These are phyloP conservation scores for Sphagnurus paluster DNA, from an alignment of 1,284 basidiomycete species.

Conservation along the genomic window DNA sequence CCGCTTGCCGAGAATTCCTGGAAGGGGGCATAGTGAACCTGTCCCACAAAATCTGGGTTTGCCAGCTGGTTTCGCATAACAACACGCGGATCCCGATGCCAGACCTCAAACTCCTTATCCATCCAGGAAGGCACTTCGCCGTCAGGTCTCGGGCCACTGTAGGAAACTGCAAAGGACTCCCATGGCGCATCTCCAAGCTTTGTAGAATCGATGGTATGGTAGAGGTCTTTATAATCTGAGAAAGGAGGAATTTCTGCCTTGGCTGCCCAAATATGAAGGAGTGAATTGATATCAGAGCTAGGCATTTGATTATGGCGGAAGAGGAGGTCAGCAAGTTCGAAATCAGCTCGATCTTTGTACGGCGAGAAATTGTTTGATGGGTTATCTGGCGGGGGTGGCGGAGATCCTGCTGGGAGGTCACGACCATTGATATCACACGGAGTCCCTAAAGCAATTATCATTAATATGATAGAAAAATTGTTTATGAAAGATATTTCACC, in stretches of 20 bases:
- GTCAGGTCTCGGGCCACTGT: neutral
- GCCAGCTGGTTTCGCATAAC: neutral
- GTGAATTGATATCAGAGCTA: conserved; percentile 7
- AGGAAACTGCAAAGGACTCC: neutral
- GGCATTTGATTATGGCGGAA: conserved; percentile 14
- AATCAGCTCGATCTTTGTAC: neutral
- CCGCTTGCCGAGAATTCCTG: no score
- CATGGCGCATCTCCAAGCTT: conserved; percentile 3
- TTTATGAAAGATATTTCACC: neutral
- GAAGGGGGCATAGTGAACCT: neutral
- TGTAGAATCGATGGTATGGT: conserved; percentile 3
- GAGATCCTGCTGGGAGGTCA: conserved; percentile 7
- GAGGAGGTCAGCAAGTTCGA: conserved; percentile 11
- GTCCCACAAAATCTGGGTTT: neutral
- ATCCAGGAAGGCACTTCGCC: neutral
- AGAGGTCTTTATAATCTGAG: conserved; percentile 1
- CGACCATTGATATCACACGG: conserved; percentile 7
- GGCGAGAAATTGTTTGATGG: conserved; percentile 2
- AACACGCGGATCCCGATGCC: neutral
- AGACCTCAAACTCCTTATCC: neutral
- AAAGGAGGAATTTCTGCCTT: neutral
- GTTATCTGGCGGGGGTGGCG: neutral
- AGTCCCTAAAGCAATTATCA: neutral
- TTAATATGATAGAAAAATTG: neutral
- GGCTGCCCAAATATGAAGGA: conserved; percentile 17